Base-by-base conservation (phyloP, 2,329 filamentous ascomycete species). In the Huntiella decipiens region DNA sequence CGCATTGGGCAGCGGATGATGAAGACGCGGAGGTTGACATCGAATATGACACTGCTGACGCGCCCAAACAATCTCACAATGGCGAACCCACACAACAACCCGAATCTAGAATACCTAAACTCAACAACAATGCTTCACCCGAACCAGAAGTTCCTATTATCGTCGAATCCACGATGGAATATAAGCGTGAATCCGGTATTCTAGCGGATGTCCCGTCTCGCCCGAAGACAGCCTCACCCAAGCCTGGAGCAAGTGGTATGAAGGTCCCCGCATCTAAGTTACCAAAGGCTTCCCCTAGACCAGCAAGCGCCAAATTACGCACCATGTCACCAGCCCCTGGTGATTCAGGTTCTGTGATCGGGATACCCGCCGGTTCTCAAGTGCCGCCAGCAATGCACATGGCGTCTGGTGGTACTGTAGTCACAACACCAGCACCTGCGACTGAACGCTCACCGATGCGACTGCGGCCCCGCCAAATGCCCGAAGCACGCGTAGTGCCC, bases 11-110 rank as follows among this genome's bases (percentile, higher is more conserved):
- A 41, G 31, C 22, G 12, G 43, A 45, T 11, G 36, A 45, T 15
- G 61, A 63, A 2, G 63, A 43, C 28, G 45, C 34, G n/a, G 35
- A 32, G 10, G 34, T 39, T 12, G 47, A 45, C 7, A 13, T 43
- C 22, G 43, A 45, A 22, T 35, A 43, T 31, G 15, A 13, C 12
- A 32, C 33, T 10, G 40, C 28, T 22, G 16, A 39, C 35, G 17
- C 32, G 22, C 13, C 28, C 5, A 39, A 38, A 12, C 19, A 28
- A 13, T 8, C 13, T 28, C 5, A 37, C 5, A 5, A 53, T 75
- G 41, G 64, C 58, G 48, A 57, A 58, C 28, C 61, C 74, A 57
- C 64, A 64, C 11, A 17, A 41, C 37, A 19, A 10, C 22, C 31
- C n/a, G 40, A 43, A 13, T 48, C 37, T 13, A 31, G 39, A 36